Base-by-base conservation (phyloP, 768 basidiomycete species). In the Collybiopsis confluens region DNA sequence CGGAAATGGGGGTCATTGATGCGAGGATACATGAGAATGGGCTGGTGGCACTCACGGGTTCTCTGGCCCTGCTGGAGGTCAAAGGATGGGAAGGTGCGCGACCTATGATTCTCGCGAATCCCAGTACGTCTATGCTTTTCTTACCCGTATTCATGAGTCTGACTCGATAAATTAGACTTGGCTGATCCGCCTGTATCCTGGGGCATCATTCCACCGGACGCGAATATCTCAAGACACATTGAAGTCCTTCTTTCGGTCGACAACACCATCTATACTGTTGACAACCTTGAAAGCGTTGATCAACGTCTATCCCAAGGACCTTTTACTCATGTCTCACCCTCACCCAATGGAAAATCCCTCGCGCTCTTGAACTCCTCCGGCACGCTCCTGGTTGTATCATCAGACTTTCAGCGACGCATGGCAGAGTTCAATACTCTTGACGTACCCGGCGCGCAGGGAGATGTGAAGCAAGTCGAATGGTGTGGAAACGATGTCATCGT, bases 401-500 rank as follows among this genome's bases (percentile, higher is more conserved):
- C 86, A 11, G 92, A 98, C 67, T 98, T 98, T 64, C 86, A 90
- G 58, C 80, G 91, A 38, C 90, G 80, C 61, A 78, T 96, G 60
- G 90, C 92, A 3, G 95, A 97, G 64, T 93, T 91, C 59, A 83
- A 93, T 54, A 88, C 89, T 2, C 74, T 67, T 7, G 74, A 71
- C 24, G 77, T 80, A 27, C 63, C 72, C 55, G 81, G 75, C 5
- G 80, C 77, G 0, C 76, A 82, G 18, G 87, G 85, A 1, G 67
- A 74, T 3, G 77, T 90, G 2, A 74, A 75, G 33, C 86, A 88
- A 59, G 85, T 93, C 0, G 89, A 88, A 62, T 99, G 97, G 97
- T 98, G 94, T 66, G 95, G 95, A 1, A 92, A 93, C 64, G 95
- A 99, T 68, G 92, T 94, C 0, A 88, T 98, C 42, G 75, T 93